Evolutionary conservation across 2,329 filamentous ascomycete species (phyloP), one percentile per base, ranked within the genome.

Genomic region (Colletotrichum magnum): DNA sequence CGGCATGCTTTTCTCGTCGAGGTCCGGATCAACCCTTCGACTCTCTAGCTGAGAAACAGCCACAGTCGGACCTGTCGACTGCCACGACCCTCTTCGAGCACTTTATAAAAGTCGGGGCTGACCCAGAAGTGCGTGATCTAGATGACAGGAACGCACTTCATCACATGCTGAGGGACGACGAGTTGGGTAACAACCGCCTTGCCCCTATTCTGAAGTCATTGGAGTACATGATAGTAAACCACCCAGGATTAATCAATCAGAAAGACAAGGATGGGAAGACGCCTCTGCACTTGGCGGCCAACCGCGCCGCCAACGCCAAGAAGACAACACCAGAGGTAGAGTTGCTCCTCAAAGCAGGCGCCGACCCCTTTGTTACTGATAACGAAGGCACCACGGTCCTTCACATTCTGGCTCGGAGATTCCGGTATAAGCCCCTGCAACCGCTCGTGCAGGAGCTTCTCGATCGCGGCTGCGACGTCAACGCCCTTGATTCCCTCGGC

Each of bases 181-280:
- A n/a, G 6, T 7, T 2, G 4, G 5, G 2, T 10, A 18, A 2
- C 9, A 3, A 6, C 16, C 1, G 7, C 3, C 64, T 32, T n/a
- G 24, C 52, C 4, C 16, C 15, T 10, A 32, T 58, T 10, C 2
- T 51, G 1, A n/a, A 69, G 0, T 65, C 70, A 4, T n/a, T 76
- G 4, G 12, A 18, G 1, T 24, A 70, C 12, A 13, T 71, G 3
- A 9, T 74, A 1, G 10, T 48, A 1, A 39, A 60, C 2, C 64
- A 60, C 1, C 73, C 73, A 1, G 36, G 36, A 3, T 21, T 76
- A 1, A 10, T 74, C 5, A 65, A 73, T 6, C 65, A 74, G 16
- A 28, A 18, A 32, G 74, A 78, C 43, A 53, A 21, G 6, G 36
- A 70, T 5, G 76, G 77, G 2, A 71, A 72, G 18, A 78, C 76